Evolutionary conservation across 306 rosid species (phyloP), one percentile per base, ranked within the genome.

Genomic region (Cicer yamashitae): DNA sequence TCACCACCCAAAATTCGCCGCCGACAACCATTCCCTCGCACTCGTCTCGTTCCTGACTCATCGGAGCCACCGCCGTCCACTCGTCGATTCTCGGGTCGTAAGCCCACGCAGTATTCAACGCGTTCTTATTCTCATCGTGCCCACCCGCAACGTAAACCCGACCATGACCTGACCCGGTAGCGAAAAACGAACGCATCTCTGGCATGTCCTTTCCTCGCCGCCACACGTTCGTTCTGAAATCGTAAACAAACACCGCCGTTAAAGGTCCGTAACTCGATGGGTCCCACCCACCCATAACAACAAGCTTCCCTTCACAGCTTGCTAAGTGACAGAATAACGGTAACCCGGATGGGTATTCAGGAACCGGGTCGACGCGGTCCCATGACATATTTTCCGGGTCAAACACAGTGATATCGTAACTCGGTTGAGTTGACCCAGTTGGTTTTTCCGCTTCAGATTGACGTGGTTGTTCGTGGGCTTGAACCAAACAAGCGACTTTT

Each of bases 271-370:
- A 85, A 6, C 54, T 79, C 17, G 10, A 11, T 0, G 89, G 89
- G 79, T 85, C 76, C 89, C 89, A 85, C 13, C 89, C 89, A 0
- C 89, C 89, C 83, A 85, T 73, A 8, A 79, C 67, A n/a, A 85
- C 84, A 1, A 85, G 78, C 25, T 64, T 82, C n/a, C 76, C 86
- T 4, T 73, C 86, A 52, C 73, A 76, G 70, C 82, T 58, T 0
- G 78, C 75, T 34, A 66, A 0, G 4, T 85, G 89, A 65, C 81
- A 85, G 68, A 85, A 85, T 43, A 79, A 65, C 0, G 89, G 89
- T 38, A 85, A 18, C 43, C 89, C 89, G 8, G 8, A 1, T 0
- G 83, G 56, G 72, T 73, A 85, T 2, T 76, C 75, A 0, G 83
- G 86, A 73, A 85, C 48, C 10, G 84, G 81, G 3, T 20, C 79